Base-by-base conservation (phyloP, 305 asterid genomes). In the Galium porrigens region DNA sequence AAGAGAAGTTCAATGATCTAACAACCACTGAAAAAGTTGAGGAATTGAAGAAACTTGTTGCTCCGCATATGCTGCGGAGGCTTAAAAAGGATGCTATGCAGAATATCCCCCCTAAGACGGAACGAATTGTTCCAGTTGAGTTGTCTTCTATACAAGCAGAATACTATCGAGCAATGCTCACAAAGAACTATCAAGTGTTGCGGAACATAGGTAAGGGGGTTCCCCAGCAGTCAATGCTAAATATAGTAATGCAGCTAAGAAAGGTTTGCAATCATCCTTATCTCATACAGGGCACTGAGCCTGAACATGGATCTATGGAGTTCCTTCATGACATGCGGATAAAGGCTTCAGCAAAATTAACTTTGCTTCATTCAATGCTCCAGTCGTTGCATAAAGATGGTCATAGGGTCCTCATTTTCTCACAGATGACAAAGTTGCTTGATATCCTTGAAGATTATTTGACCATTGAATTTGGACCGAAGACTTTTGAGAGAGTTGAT, bases 201-300 rank as follows among this genome's bases (percentile, higher is more conserved):
- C 92, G 97, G 54, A 94, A 94, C 86, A 80, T 90, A 15, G 97
- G 97, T 34, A 94, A 90, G 78, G 96, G 95, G 54, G 89, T 76
- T 71, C 90, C 90, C 9, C 97, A 85, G 78, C 96, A 94, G 77
- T 94, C 97, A 12, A 87, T 89, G 99, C 84, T 89, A 73, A 94
- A 94, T 71, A 94, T 94, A 37, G 99, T 94, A 70, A 94, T 94
- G 99, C 97, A 94, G 84, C 76, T 94, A 39, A 79, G 97, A 77
- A 94, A 94, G 78, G 95, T 94, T 63, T 94, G 99, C 83, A 94
- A 94, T 74, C 99, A 94, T 79, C 99, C 99, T 64, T 94, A 94
- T 81, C 94, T 94, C 63, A 90, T 94, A 25, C 96, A 89, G 11
- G 99, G 99, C 64, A 94, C 99, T 37, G 97, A 90, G 77, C 99